Percentiles rank a stretch among this genome's conserved stretches.
phyloP scores from a whole-genome alignment of 2,329 filamentous ascomycete species.

The Aspergillus sergii region DNA sequence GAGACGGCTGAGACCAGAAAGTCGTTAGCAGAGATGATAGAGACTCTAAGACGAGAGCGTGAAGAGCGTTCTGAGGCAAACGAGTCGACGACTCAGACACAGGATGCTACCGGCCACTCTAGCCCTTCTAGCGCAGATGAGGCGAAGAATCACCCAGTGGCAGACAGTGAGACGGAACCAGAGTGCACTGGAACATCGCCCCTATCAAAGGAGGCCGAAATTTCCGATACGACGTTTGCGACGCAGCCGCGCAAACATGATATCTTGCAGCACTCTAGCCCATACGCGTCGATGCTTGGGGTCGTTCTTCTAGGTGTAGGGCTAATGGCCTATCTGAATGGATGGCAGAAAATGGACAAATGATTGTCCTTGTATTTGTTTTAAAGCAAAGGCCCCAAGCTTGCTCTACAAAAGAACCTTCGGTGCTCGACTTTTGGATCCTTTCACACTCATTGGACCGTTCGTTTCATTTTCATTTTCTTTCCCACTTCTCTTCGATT shows the following conservation, averaged over 20 bases:
- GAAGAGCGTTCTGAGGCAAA: slow-evolving; percentile 57
- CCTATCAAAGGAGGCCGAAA: slow-evolving; percentile 42
- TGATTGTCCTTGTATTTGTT: slow-evolving; percentile 28
- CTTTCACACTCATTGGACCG: slow-evolving; percentile 19
- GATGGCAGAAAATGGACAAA: slow-evolving; percentile 67
- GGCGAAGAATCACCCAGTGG: slow-evolving; percentile 10
- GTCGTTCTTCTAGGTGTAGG: slow-evolving; percentile 81
- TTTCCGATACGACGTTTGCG: slow-evolving; percentile 48
- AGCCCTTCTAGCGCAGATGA: slow-evolving; percentile 14
- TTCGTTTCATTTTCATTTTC: slow-evolving; percentile 15
- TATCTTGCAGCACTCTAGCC: slow-evolving; percentile 60
- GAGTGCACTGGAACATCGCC: slow-evolving; percentile 55
- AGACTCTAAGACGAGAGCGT: slow-evolving; percentile 71
- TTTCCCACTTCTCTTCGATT: slow-evolving; percentile 11
- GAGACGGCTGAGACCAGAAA: slow-evolving; percentile 73
- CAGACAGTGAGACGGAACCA: slow-evolving; percentile 20
- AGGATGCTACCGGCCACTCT: slow-evolving; percentile 15
- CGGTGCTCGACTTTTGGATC: slow-evolving; percentile 4
- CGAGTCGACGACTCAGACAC: slow-evolving; percentile 19
- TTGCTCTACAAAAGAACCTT: neutral
- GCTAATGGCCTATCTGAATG: slow-evolving; percentile 83
- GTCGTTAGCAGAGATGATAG: slow-evolving; percentile 83
- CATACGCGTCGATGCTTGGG: slow-evolving; percentile 79
- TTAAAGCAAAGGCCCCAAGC: neutral
- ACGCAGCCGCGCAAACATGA: slow-evolving; percentile 35